Percentiles rank a stretch among this genome's conserved stretches.
Evolutionary conservation across 305 asterid species (phyloP).

Genomic region (Rubia tinctorum): DNA sequence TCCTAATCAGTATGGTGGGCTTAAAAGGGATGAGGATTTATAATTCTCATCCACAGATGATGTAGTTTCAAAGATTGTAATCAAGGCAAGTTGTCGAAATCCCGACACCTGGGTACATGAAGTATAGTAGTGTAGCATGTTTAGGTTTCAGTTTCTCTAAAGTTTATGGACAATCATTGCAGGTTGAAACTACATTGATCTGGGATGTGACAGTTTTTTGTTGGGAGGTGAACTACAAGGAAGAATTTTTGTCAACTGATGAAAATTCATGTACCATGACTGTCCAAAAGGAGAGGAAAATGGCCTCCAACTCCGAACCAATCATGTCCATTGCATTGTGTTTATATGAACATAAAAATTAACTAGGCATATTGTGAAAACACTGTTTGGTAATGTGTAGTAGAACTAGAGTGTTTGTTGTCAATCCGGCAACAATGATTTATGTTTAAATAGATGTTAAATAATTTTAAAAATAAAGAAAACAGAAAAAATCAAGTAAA

Average conservation of each 20-base stretch:
- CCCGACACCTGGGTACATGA: constrained; percentile 56
- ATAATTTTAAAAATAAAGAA: no score
- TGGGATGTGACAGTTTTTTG: constrained; percentile 68
- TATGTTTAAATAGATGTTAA: no score
- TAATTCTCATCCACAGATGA: constrained; percentile 49
- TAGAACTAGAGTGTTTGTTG: no score
- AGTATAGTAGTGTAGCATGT: no score
- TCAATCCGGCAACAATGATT: no score
- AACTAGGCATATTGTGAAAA: no score
- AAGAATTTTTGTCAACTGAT: constrained; percentile 64
- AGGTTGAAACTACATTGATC: constrained; percentile 62
- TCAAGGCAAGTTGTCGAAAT: constrained; percentile 63
- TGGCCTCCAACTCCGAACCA: constrained; percentile 38
- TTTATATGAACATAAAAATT: no score
- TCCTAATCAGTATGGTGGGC: constrained; percentile 73
- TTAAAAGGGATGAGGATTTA: constrained; percentile 53
- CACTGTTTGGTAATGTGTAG: no score
- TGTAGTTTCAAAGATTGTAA: constrained; percentile 46
- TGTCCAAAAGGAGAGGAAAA: constrained; percentile 59
- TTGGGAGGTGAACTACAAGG: constrained; percentile 72
- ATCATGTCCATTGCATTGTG: no score
- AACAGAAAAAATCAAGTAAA: no score
- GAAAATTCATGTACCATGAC: constrained; percentile 62
- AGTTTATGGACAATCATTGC: constrained; percentile 6
- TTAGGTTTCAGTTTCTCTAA: not conserved